A percentile compares a stretch with the other conserved stretches of the same genome.
Conservation (phyloP, 2,329 filamentous ascomycete genomes). For the Rachicladosporium sp. region DNA sequence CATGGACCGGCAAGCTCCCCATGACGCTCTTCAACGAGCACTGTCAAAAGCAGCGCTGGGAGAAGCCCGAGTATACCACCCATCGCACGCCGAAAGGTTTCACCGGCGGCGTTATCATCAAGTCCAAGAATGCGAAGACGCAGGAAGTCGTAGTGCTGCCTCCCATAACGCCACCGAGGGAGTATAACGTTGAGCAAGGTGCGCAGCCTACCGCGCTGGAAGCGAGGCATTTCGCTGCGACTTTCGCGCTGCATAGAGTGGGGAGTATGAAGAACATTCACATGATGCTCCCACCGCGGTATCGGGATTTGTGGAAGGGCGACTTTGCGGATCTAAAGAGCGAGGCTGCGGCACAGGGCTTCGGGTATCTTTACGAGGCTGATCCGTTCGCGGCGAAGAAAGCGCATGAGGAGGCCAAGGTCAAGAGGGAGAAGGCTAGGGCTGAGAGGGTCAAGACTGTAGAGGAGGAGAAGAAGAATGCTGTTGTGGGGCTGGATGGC, state of each 20-base stretch:
- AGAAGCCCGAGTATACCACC: slow-evolving; percentile 82
- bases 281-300: slow-evolving; percentile 83
- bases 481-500: slow-evolving; percentile 29
- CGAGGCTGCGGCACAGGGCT: slow-evolving; percentile 62
- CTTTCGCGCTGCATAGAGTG: slow-evolving; percentile 80
- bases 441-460: slow-evolving; percentile 51
- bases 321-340: slow-evolving; percentile 74
- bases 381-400: slow-evolving; percentile 78
- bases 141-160: slow-evolving; percentile 62
- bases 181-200: slow-evolving; percentile 59
- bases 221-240: slow-evolving; percentile 84
- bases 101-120: slow-evolving; percentile 70
- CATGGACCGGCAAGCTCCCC: slow-evolving; percentile 94
- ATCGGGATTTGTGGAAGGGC: slow-evolving; percentile 79
- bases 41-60: slow-evolving; percentile 93
- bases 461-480: slow-evolving; percentile 46
- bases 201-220: slow-evolving; percentile 71
- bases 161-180: slow-evolving; percentile 67
- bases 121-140: slow-evolving; percentile 64
- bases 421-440: slow-evolving; percentile 64
- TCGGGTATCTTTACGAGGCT: slow-evolving; percentile 84
- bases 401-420: slow-evolving; percentile 68
- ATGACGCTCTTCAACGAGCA: slow-evolving; percentile 89
- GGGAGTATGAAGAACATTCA: slow-evolving; percentile 94
- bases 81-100: slow-evolving; percentile 20